Conservation (phyloP, 352 stramenopile genomes). For the Elongisporangium undulatum region DNA sequence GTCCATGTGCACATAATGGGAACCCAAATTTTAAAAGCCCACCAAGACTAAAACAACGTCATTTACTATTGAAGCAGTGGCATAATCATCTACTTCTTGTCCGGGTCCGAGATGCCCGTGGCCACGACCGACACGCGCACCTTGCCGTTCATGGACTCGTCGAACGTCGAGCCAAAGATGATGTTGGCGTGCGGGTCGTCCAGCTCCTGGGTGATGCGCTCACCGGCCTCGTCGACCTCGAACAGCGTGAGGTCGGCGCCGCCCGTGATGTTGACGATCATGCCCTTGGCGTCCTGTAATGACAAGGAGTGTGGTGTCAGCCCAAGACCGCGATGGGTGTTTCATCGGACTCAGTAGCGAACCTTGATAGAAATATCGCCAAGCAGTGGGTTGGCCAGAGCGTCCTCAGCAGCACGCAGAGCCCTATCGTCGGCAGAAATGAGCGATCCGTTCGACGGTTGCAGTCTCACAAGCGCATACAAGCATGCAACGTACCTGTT, state of each 20-base stretch:
- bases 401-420: constrained; percentile 77
- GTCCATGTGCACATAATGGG: not conserved
- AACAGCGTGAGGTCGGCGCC: constrained; percentile 92
- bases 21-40: not conserved
- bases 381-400: constrained; percentile 83
- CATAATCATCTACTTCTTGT: constrained; percentile 76
- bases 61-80: not conserved
- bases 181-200: constrained; percentile 87
- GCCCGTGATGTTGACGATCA: constrained; percentile 95
- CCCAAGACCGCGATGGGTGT: not conserved
- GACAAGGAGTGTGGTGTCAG: not conserved
- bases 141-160: constrained; percentile 76
- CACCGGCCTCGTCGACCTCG: constrained; percentile 86
- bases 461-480: not conserved
- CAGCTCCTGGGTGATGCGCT: constrained; percentile 84
- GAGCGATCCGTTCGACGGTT: not conserved
- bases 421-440: constrained; percentile 26
- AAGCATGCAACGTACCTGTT: constrained; percentile 47
- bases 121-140: constrained; percentile 85
- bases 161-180: constrained; percentile 86
- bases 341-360: not conserved
- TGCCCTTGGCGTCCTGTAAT: constrained; percentile 80
- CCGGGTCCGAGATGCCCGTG: constrained; percentile 78
- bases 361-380: constrained; percentile 87
- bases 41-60: not conserved